phyloP scores from a whole-genome alignment of 768 basidiomycete genomes.

The Daedalea quercina region DNA sequence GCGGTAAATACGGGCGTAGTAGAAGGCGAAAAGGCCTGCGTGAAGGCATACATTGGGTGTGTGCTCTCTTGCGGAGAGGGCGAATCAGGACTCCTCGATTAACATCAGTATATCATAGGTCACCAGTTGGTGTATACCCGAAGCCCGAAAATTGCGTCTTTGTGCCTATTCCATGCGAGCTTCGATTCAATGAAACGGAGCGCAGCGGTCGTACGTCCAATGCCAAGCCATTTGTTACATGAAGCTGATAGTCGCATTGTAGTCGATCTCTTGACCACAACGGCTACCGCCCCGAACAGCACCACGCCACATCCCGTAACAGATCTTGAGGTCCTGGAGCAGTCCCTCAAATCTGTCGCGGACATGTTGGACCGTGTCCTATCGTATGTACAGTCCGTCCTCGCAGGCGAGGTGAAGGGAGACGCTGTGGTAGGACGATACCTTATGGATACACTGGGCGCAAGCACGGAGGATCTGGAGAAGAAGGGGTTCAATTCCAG shows the following conservation, averaged over 20 bases:
- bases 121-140: conserved; percentile 81
- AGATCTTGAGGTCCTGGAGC: conserved; percentile 72
- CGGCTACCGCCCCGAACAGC: conserved; percentile 33
- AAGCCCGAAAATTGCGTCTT: conserved; percentile 96
- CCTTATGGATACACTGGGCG: conserved; percentile 77
- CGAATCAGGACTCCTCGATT: neutral
- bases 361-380: conserved; percentile 83
- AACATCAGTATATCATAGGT: conserved; percentile 34
- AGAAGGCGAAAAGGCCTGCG: conserved; percentile 54
- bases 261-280: conserved; percentile 74
- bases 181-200: conserved; percentile 79
- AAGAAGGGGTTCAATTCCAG: conserved; percentile 72
- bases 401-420: conserved; percentile 70
- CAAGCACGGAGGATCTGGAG: conserved; percentile 64
- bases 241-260: neutral
- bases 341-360: conserved; percentile 63
- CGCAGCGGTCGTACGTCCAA: conserved; percentile 70
- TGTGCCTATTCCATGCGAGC: conserved; percentile 82
- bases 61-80: conserved; percentile 10
- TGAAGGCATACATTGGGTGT: conserved; percentile 84
- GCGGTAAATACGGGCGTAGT: conserved; percentile 83
- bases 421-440: conserved; percentile 87
- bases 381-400: conserved; percentile 74
- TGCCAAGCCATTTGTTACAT: conserved; percentile 5
- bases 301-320: conserved; percentile 48